Evolutionary conservation across 768 basidiomycete genomes (phyloP).

Genomic region (Mycena maculata): DNA sequence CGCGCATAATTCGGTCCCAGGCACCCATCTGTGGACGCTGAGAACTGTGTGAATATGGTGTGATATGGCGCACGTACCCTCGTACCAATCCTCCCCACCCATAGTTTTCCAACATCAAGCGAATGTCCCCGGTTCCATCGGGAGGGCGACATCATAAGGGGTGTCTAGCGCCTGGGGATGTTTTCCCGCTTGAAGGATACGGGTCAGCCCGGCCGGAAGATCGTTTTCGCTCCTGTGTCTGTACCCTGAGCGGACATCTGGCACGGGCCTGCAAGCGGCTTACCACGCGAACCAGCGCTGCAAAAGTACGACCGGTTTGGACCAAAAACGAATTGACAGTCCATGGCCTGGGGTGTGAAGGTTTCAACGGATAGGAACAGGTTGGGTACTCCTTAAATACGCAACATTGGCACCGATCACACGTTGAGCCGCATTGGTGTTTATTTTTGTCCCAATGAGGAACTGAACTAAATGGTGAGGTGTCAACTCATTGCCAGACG

Average conservation of each 20-base stretch:
- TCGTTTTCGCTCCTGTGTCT: neutral
- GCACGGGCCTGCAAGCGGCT: neutral
- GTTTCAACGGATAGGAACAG: too few species aligned
- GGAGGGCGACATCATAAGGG: constrained; percentile 20
- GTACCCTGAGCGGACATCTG: neutral
- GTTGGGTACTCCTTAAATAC: too few species aligned
- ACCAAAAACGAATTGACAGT: constrained; percentile 16
- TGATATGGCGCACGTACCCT: constrained; percentile 5
- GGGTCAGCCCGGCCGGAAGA: neutral
- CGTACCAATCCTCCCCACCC: constrained; percentile 17
- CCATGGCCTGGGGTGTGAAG: constrained; percentile 3
- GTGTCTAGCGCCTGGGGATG: constrained; percentile 15
- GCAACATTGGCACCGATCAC: too few species aligned
- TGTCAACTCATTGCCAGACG: too few species aligned
- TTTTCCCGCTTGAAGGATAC: neutral
- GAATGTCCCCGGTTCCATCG: constrained; percentile 20
- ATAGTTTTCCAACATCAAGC: constrained; percentile 20
- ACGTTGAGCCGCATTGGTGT: too few species aligned
- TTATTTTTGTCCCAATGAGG: too few species aligned
- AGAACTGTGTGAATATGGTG: neutral
- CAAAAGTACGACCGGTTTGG: constrained; percentile 20
- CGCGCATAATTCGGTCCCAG: constrained; percentile 16
- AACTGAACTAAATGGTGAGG: too few species aligned
- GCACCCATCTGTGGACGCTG: neutral
- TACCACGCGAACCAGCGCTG: constrained; percentile 19